A percentile compares a stretch with the other conserved stretches of the same genome.
phyloP scores from a whole-genome alignment of 257 asterid genomes.

The Rhazya stricta region DNA sequence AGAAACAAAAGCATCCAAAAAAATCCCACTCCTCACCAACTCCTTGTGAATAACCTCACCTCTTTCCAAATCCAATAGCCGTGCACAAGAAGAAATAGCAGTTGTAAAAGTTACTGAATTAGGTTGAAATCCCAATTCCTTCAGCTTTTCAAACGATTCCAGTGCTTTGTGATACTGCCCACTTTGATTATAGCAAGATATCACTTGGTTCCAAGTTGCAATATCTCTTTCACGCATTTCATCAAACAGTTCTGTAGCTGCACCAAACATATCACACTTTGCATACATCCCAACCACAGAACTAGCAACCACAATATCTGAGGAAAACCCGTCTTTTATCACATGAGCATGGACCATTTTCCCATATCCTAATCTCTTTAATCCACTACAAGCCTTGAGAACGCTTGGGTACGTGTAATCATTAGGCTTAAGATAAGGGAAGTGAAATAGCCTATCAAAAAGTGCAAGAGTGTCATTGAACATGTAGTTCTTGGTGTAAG shows the following conservation, averaged over 20 bases:
- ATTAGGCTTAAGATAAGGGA: conserved; percentile 52
- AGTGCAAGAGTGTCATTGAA: conserved; percentile 46
- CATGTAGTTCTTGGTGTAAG: conserved; percentile 52
- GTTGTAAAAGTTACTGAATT: conserved; percentile 64
- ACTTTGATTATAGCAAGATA: conserved; percentile 65
- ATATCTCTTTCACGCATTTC: conserved; percentile 72
- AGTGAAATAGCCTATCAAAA: conserved; percentile 34
- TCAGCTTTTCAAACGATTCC: conserved; percentile 60
- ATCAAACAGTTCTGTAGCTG: conserved; percentile 57
- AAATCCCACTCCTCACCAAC: conserved; percentile 32
- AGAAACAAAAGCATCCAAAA: conserved; percentile 48
- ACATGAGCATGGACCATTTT: conserved; percentile 48
- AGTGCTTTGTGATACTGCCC: conserved; percentile 65
- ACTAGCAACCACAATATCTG: conserved; percentile 63
- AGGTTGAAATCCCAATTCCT: conserved; percentile 41
- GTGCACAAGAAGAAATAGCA: conserved; percentile 65
- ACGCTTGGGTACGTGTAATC: conserved; percentile 70
- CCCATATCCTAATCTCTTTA: conserved; percentile 42
- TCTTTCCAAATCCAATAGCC: conserved; percentile 50
- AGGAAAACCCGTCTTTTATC: conserved; percentile 47
- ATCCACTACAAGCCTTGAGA: conserved; percentile 67
- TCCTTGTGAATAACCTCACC: conserved; percentile 57
- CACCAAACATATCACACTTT: conserved; percentile 41
- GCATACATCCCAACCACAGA: conserved; percentile 54
- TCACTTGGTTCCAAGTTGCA: conserved; percentile 67